Conservation (phyloP, 371 early-diverging fungal species). For the Haplosporangium sp. region DNA sequence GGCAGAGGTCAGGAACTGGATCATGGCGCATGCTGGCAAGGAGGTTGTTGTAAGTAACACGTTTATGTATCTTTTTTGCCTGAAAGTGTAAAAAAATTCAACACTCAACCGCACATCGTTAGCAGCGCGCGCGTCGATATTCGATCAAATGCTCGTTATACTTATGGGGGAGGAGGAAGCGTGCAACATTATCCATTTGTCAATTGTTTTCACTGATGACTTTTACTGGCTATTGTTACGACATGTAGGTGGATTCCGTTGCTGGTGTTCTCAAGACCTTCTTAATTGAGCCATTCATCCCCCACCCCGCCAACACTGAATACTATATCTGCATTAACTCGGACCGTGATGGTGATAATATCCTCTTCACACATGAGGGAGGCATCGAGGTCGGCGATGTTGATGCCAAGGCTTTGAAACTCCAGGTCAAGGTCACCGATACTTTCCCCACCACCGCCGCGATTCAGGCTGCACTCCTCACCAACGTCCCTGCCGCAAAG, state of each 20-base stretch:
- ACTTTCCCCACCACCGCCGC: slow-evolving; percentile 71
- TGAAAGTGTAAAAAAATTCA: no score
- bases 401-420: slow-evolving; percentile 93
- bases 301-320: slow-evolving; percentile 92
- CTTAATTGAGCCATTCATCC: slow-evolving; percentile 95
- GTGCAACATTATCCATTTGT: background rate
- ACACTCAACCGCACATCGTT: no score
- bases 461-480: slow-evolving; percentile 75
- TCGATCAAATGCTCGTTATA: no score
- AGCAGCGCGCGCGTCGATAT: no score
- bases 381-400: slow-evolving; percentile 98
- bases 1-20: slow-evolving; percentile 89
- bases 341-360: slow-evolving; percentile 93
- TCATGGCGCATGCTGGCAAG: slow-evolving; percentile 87
- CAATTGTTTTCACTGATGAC: background rate
- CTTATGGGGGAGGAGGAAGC: no score
- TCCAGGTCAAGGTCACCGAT: slow-evolving; percentile 78
- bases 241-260: slow-evolving; percentile 79
- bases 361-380: slow-evolving; percentile 97
- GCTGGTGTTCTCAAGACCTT: slow-evolving; percentile 92
- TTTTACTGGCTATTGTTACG: background rate
- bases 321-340: slow-evolving; percentile 98
- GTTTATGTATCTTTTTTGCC: no score
- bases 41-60: slow-evolving; percentile 74
- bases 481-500: slow-evolving; percentile 76